Evolutionary conservation across 352 stramenopile species (phyloP), one percentile per base, ranked within the genome.

Genomic region (Pilasporangium apinafurcum): DNA sequence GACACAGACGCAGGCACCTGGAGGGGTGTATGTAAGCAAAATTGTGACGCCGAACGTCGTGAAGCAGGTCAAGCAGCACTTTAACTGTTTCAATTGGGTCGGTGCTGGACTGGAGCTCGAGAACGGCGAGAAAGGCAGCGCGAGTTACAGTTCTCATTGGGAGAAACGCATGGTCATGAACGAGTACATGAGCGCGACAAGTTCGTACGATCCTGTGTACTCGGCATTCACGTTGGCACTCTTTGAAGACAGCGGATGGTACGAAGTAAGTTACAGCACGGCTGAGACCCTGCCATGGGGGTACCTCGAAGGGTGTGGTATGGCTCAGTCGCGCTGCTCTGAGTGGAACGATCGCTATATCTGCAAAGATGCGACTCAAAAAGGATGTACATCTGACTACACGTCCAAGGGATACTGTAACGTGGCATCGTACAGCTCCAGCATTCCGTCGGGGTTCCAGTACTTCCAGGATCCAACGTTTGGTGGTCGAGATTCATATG

Each of bases 161-260:
- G 80, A 92, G n/a, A 90, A 92, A 27, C 77, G 80, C 16, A 36
- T 88, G 13, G 54, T 86, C 3, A 80, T 83, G 65, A 88, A 92
- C 29, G 80, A 92, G 53, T 89, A 86, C 47, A 92, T 92, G 80
- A 90, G 70, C 25, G 76, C 77, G 10, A 88, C 75, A 18, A 84
- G 67, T 26, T 66, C 73, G 33, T 83, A 86, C 41, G 82, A 87
- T 37, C 68, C 71, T 1, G 77, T 92, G 1, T 88, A 83, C 32
- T 88, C 74, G 22, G 59, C 68, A 6, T 56, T 92, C 18, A 90
- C 80, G 13, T 49, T 92, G 0, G 77, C 80, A 10, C 48, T 92
- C 26, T 90, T 92, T 49, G 77, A 84, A 48, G 80, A 92, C 48
- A 87, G 70, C 39, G 77, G 80, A 3, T 92, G 80, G 80, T 92